Evolutionary conservation across 306 rosid species (phyloP).

Genomic region (Dalbergia cultrata): DNA sequence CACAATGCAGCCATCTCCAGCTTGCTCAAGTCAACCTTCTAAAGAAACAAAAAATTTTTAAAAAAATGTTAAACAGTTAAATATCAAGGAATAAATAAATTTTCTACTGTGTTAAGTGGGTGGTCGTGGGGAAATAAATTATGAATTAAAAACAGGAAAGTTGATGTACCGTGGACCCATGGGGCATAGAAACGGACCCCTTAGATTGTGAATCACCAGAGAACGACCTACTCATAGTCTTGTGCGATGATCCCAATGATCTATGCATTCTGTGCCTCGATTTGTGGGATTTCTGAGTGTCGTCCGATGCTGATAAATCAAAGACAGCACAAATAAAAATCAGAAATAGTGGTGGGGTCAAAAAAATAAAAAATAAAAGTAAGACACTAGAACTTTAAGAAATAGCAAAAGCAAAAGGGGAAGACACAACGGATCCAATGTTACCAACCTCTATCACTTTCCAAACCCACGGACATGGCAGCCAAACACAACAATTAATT

Average conservation of each 20-base stretch:
- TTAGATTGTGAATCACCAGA: constrained; percentile 93
- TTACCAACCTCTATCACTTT: constrained; percentile 64
- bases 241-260: constrained; percentile 89
- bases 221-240: constrained; percentile 86
- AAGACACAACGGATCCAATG: constrained; percentile 84
- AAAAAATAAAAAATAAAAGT: constrained; percentile 46
- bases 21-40: constrained; percentile 94
- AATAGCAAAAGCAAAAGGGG: constrained; percentile 63
- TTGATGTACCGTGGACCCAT: constrained; percentile 78
- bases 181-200: constrained; percentile 79
- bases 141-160: constrained; percentile 29
- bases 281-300: constrained; percentile 87
- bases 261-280: constrained; percentile 90
- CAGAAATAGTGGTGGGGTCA: constrained; percentile 60
- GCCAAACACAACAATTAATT: constrained; percentile 51
- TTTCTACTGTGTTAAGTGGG: constrained; percentile 24
- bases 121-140: constrained; percentile 14
- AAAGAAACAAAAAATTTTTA: constrained; percentile 34
- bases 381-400: constrained; percentile 54
- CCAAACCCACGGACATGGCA: constrained; percentile 53
- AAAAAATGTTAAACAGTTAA: constrained; percentile 10
- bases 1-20: constrained; percentile 94
- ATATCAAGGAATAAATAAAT: constrained; percentile 40
- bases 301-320: constrained; percentile 82
- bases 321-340: constrained; percentile 47